Percentiles rank a stretch among this genome's conserved stretches.
phyloP scores from a whole-genome alignment of 768 basidiomycete species.

The Hericium rajendrae region DNA sequence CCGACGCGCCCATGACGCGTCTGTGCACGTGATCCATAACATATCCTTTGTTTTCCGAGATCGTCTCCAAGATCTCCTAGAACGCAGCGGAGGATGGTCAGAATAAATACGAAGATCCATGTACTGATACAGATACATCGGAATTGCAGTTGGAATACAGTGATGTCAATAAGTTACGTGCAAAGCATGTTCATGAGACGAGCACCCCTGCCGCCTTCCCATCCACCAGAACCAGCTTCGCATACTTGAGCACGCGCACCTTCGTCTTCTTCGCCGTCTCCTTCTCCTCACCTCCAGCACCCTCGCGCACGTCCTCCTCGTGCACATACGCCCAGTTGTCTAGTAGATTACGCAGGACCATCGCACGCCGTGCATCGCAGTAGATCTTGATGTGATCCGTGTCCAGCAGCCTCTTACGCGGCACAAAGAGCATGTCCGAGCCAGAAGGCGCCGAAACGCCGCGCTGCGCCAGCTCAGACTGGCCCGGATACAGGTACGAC shows the following conservation, averaged over 20 bases:
- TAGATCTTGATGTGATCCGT: conserved; percentile 50
- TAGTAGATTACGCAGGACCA: conserved; percentile 39
- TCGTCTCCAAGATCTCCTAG: too few relatives aligned
- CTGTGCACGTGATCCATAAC: neutral
- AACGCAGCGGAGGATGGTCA: too few relatives aligned
- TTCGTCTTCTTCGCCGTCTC: neutral
- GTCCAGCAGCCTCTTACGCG: neutral
- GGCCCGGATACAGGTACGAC: neutral
- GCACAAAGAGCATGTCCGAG: neutral
- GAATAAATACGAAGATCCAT: neutral
- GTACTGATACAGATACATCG: neutral
- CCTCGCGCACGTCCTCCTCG: neutral
- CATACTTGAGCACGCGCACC: neutral
- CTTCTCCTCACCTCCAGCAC: neutral
- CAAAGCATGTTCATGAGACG: neutral
- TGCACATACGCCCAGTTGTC: conserved; percentile 37
- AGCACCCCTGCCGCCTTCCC: neutral
- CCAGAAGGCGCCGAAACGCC: neutral
- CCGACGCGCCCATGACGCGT: neutral
- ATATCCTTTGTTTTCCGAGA: too few relatives aligned
- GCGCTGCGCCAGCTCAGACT: neutral
- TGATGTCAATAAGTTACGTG: neutral
- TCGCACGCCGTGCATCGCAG: conserved; percentile 40
- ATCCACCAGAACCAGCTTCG: conserved; percentile 1
- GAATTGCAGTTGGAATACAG: too few relatives aligned